Conservation (phyloP, 78 protist genomes). For the Cyanophora paradoxa region DNA sequence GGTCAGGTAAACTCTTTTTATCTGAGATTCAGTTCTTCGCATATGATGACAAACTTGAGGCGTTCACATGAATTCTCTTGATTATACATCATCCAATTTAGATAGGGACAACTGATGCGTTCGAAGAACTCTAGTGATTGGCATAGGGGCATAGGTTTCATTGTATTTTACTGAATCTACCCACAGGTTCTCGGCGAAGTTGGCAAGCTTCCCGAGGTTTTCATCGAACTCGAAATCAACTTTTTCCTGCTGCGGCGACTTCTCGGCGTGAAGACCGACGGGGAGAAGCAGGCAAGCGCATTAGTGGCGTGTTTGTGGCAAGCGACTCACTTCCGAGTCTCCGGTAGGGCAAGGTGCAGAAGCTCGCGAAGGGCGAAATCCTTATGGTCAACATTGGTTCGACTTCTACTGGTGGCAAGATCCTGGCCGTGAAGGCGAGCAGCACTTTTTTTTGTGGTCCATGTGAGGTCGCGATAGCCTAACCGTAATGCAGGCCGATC, state of each 20-base stretch:
- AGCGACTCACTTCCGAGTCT: too few relatives aligned
- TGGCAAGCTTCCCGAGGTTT: constrained; percentile 88
- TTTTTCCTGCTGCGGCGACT: constrained; percentile 85
- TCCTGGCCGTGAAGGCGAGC: constrained; percentile 61
- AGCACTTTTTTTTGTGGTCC: not conserved
- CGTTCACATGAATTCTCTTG: too few relatives aligned
- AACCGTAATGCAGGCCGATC: constrained; percentile 49
- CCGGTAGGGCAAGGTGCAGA: constrained; percentile 76
- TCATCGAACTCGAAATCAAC: constrained; percentile 65
- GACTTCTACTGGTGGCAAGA: constrained; percentile 90
- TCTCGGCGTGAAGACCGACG: constrained; percentile 94
- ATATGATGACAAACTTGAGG: too few relatives aligned
- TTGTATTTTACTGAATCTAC: too few relatives aligned
- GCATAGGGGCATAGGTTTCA: too few relatives aligned
- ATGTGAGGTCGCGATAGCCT: not conserved
- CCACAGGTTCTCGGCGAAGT: constrained; percentile 88
- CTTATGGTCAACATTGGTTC: constrained; percentile 94
- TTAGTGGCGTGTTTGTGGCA: too few relatives aligned
- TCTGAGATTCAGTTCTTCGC: too few relatives aligned
- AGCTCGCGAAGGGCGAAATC: constrained; percentile 81
- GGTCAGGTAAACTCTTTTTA: too few relatives aligned
- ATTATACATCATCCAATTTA: too few relatives aligned
- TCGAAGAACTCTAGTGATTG: too few relatives aligned
- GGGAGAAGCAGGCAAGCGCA: constrained; percentile 49
- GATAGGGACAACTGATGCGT: too few relatives aligned